phyloP scores from a whole-genome alignment of 345 rosid genomes.

The Triadica sebifera region DNA sequence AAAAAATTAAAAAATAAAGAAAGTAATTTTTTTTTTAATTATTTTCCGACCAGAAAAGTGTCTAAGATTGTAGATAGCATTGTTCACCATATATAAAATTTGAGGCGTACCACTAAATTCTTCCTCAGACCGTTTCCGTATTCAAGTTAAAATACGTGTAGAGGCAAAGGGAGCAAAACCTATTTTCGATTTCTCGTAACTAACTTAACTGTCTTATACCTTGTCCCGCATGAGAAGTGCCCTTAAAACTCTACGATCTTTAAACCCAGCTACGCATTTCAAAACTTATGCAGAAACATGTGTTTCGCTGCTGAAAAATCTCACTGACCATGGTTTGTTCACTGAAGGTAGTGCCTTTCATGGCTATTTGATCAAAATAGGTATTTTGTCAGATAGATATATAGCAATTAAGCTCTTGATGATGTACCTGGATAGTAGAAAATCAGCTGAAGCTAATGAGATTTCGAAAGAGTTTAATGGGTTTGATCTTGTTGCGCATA shows the following conservation, averaged over 20 bases:
- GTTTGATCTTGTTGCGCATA: constrained; percentile 46
- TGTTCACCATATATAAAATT: too few relatives aligned
- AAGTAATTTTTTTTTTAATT: too few relatives aligned
- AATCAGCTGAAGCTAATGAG: constrained; percentile 39
- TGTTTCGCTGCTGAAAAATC: constrained; percentile 29
- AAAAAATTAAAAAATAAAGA: too few relatives aligned
- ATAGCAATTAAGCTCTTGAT: constrained; percentile 48
- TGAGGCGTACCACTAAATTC: too few relatives aligned
- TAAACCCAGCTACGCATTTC: constrained; percentile 27
- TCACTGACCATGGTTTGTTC: constrained; percentile 33
- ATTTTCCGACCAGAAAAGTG: too few relatives aligned
- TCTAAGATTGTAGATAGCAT: too few relatives aligned
- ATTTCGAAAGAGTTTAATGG: constrained; percentile 42
- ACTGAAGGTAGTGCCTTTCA: constrained; percentile 42
- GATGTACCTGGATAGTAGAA: constrained; percentile 43
- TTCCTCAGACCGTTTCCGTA: too few relatives aligned
- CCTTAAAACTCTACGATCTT: constrained; percentile 25
- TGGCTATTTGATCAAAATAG: constrained; percentile 44
- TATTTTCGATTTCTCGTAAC: constrained; percentile 11
- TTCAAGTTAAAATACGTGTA: too few relatives aligned
- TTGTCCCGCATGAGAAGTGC: constrained; percentile 30
- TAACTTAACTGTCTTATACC: constrained; percentile 24
- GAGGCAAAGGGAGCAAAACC: too few relatives aligned
- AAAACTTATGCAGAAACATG: constrained; percentile 21
- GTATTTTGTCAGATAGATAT: constrained; percentile 40